phyloP scores from a whole-genome alignment of 768 basidiomycete species.

The Clathrus columnatus region DNA sequence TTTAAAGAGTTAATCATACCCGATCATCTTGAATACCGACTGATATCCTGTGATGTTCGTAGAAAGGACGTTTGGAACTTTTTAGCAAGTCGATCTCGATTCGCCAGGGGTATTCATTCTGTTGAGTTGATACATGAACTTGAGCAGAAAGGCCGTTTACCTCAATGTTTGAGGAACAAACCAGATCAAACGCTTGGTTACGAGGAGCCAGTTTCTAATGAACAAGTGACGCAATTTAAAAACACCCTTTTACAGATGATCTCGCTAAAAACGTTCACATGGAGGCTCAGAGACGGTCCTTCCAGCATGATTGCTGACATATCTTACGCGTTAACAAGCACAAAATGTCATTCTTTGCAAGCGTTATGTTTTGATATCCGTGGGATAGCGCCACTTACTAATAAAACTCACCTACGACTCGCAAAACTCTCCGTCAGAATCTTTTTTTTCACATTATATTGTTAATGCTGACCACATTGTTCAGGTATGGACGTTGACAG shows the following conservation, averaged over 20 bases:
- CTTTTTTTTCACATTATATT: neutral
- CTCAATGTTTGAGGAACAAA: neutral
- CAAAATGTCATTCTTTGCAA: neutral
- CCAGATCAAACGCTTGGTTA: neutral
- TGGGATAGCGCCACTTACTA: neutral
- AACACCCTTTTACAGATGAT: neutral
- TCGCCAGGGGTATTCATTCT: neutral
- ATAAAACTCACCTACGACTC: neutral
- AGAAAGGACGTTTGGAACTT: neutral
- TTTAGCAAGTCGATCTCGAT: neutral
- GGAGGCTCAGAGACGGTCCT: neutral
- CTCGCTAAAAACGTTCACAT: neutral
- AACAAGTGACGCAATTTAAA: neutral
- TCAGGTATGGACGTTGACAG: neutral
- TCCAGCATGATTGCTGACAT: neutral
- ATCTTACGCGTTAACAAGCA: neutral
- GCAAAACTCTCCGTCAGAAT: neutral
- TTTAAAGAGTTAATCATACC: neutral
- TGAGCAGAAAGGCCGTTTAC: no score
- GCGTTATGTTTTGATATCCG: neutral
- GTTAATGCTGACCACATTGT: neutral
- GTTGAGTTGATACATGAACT: neutral
- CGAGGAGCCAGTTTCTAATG: neutral
- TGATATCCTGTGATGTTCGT: neutral
- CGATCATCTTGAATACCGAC: neutral